Evolutionary conservation across 2,329 filamentous ascomycete genomes (phyloP).

Genomic region (Arthroderma sp.): DNA sequence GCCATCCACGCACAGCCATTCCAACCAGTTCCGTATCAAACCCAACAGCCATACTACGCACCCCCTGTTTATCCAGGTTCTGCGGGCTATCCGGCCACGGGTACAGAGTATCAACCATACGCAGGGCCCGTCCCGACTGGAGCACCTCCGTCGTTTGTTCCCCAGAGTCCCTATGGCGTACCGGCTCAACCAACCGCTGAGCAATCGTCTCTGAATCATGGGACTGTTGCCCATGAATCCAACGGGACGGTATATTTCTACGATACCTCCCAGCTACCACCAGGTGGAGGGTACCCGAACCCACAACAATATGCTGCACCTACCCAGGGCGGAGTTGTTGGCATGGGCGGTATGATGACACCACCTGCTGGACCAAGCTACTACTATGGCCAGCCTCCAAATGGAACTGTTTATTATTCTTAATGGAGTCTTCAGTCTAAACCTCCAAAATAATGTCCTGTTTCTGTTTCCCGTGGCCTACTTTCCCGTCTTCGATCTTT

Average conservation of each 20-base stretch:
- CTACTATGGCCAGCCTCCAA: conserved; percentile 42
- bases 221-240: conserved; percentile 66
- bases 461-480: neutral
- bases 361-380: conserved; percentile 42
- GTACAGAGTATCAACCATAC: conserved; percentile 28
- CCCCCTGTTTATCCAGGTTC: conserved; percentile 43
- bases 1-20: conserved; percentile 84
- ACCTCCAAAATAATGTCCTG: neutral
- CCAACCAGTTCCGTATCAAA: conserved; percentile 58
- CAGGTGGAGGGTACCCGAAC: conserved; percentile 21
- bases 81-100: conserved; percentile 54
- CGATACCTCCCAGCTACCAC: conserved; percentile 58
- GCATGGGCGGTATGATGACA: conserved; percentile 71
- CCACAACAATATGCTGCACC: conserved; percentile 45
- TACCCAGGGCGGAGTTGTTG: conserved; percentile 42
- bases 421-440: conserved; percentile 5
- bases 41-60: conserved; percentile 40
- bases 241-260: conserved; percentile 97
- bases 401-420: conserved; percentile 48
- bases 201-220: conserved; percentile 31
- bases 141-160: conserved; percentile 45
- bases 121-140: conserved; percentile 35
- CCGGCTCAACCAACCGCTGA: conserved; percentile 21
- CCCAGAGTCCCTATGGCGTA: conserved; percentile 19
- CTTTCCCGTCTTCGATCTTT: neutral